Evolutionary conservation across 225 moss, liverwort and hornwort genomes (phyloP).

Genomic region (Anthoceros angustus): DNA sequence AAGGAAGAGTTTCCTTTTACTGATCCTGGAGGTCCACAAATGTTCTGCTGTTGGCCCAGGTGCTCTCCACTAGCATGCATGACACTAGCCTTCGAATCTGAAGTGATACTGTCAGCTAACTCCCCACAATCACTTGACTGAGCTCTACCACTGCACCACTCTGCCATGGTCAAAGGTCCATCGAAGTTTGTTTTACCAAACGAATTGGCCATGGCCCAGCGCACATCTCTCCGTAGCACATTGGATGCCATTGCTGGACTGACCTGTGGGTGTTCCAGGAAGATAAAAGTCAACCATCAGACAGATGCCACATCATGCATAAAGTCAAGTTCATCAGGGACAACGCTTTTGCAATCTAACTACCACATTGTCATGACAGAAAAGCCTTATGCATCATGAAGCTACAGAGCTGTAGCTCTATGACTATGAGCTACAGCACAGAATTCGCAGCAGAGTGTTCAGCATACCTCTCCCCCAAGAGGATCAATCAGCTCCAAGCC

Average conservation of each 20-base stretch:
- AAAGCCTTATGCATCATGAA: no score
- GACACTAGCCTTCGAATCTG: conserved; percentile 71
- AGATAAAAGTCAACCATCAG: background rate
- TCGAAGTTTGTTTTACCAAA: conserved; percentile 70
- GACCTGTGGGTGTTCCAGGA: conserved; percentile 21
- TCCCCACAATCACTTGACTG: conserved; percentile 38
- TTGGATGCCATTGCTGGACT: conserved; percentile 74
- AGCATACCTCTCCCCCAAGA: conserved; percentile 56
- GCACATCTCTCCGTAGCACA: conserved; percentile 80
- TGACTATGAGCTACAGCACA: no score
- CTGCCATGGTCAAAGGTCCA: conserved; percentile 62
- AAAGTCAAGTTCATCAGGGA: background rate
- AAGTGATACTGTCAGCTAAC: conserved; percentile 37
- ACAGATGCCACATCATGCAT: background rate
- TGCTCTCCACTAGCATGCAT: conserved; percentile 56
- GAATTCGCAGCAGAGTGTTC: background rate
- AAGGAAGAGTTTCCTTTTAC: conserved; percentile 51
- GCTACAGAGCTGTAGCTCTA: no score
- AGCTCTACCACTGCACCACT: conserved; percentile 70
- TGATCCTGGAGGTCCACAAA: conserved; percentile 26
- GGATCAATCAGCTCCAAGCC: conserved; percentile 83
- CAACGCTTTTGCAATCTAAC: background rate
- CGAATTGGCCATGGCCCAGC: conserved; percentile 56
- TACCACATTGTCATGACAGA: no score
- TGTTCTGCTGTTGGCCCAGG: conserved; percentile 34